phyloP scores from a whole-genome alignment of 1,284 basidiomycete species.

The Papiliotrema laurentii region DNA sequence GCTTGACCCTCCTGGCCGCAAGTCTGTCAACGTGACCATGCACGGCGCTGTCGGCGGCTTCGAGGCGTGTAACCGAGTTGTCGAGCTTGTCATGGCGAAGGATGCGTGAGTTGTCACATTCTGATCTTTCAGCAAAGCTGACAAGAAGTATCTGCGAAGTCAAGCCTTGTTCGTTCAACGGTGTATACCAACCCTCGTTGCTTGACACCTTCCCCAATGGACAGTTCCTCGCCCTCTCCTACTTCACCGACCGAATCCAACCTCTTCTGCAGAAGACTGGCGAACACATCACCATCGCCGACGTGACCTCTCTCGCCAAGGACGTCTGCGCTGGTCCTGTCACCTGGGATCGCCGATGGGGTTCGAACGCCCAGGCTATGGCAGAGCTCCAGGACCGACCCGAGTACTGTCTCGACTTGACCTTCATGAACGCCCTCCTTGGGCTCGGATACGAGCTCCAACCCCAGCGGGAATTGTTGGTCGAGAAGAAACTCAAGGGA shows the following conservation, averaged over 20 bases:
- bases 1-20: conserved; percentile 60
- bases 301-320: conserved; percentile 62
- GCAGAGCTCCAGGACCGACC: conserved; percentile 75
- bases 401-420: conserved; percentile 92
- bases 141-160: conserved; percentile 68
- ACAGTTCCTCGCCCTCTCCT: conserved; percentile 80
- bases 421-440: conserved; percentile 87
- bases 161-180: conserved; percentile 93
- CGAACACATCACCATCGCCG: conserved; percentile 56
- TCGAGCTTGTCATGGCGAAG: conserved; percentile 93
- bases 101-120: conserved; percentile 64
- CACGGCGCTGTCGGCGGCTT: conserved; percentile 74
- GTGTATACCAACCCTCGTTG: conserved; percentile 95
- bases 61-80: conserved; percentile 75
- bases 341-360: conserved; percentile 56
- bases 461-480: conserved; percentile 61
- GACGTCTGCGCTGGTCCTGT: conserved; percentile 66
- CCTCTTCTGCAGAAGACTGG: conserved; percentile 60
- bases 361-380: conserved; percentile 56
- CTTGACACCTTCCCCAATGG: conserved; percentile 79
- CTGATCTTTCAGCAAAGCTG: background rate
- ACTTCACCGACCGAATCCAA: conserved; percentile 91
- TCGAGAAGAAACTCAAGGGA: conserved; percentile 83
- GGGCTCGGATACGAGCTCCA: conserved; percentile 76
- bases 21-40: conserved; percentile 68